Base-by-base conservation (phyloP, 2,329 filamentous ascomycete species). In the Phyllosticta paracitricarpa region DNA sequence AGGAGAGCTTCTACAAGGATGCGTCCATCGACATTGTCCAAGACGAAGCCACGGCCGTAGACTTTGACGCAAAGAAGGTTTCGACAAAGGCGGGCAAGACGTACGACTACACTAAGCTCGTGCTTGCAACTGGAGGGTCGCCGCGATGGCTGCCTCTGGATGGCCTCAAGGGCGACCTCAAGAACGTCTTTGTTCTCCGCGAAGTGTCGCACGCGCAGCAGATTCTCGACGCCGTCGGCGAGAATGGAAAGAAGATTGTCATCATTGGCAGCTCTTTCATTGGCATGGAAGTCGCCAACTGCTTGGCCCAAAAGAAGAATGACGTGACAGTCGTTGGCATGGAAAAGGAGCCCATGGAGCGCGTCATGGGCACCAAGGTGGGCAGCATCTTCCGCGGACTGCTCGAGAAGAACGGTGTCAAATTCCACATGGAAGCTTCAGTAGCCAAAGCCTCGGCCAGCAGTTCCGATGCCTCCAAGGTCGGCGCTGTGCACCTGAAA, bases 181-280 rank as follows among this genome's bases (percentile, higher is more conserved):
- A 81, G 61, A 97, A 97, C 70, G 88, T 97, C 66, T 97, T 97
- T 76, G 82, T 88, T 0, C 81, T 99, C 10, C 85, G 94, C 59
- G 86, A 80, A 10, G 79, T 95, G n/a, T 81, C 86, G 52, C 87
- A 97, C 70, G 84, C 87, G 0, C 84, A 92, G 72, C 81, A 81
- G 62, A 97, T 99, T 66, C 81, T 91, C 26, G 81, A 79, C 1
- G 90, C 91, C 6, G 89, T 96, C 55, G 91, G 91, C 6, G 78
- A 83, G 30, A 84, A 89, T 53, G 88, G 89, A 63, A 97, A 96
- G 81, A 97, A 96, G 75, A 85, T 99, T 66, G 91, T 96, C 55
- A 81, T 99, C 14, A 81, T 99, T 59, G 94, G 94, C 51, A 93
- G 89, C 63, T 96, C 91, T 0, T 99, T 99, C 75, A 99, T 99